Evolutionary conservation across 2,329 filamentous ascomycete species (phyloP), one percentile per base, ranked within the genome.

Genomic region (Tolypocladium sp.): DNA sequence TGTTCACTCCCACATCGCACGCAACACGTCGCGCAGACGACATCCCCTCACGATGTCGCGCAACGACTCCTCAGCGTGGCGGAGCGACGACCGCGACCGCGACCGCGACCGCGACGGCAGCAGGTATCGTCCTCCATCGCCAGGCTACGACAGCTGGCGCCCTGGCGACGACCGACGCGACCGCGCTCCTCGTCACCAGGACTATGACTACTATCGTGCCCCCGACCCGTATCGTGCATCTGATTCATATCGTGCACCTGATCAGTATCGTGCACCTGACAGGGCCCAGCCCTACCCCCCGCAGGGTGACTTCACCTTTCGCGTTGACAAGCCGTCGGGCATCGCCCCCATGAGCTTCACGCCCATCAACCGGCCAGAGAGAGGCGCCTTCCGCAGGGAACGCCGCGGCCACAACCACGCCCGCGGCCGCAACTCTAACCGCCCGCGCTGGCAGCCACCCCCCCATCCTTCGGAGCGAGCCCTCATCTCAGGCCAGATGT

Each of bases 241-340:
- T 33, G 46, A 46, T 42, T 49, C 44, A 6, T 49, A 42, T 17
- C 59, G 41, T 9, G 40, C 30, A 8, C 13, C 33, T 27, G 33
- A 57, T 52, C 9, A 8, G 9, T 71, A 73, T 37, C 66, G 68
- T 4, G 49, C 30, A 8, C 49, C 30, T 8, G 49, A 22, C 17
- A 53, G 30, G 5, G 20, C 20, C 20, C 30, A 35, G 4, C 67
- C 70, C 15, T 64, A 65, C 37, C 65, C 69, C 17, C 76, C 75
- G 1, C 75, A 74, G 55, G 69, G 81, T 42, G 81, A 84, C 56
- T 86, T 86, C 65, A 81, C 79, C 1, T 86, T 85, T 60, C 79
- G 79, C 8, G 71, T 79, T 49, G 77, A 82, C 13, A 80, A 79
- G 56, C 82, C 82, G 4, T 63, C 76, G 0, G 81, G 81, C 5